phyloP scores from a whole-genome alignment of 208 protist genomes.

The Crithidia expoeki region DNA sequence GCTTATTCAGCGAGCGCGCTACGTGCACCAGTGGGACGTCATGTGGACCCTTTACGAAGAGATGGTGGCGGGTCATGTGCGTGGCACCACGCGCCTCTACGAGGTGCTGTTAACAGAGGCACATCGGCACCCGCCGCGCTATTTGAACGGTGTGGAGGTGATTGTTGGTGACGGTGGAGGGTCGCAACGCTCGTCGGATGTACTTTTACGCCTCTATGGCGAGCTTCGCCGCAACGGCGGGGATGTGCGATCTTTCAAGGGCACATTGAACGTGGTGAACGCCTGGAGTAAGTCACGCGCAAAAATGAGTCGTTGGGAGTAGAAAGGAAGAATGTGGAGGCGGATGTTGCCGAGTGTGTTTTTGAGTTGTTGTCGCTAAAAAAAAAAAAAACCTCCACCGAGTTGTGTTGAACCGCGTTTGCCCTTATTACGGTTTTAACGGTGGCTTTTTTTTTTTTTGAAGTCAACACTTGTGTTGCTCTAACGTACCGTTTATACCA shows the following conservation, averaged over 20 bases:
- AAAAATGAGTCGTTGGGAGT: conserved; percentile 20
- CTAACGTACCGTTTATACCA: no score
- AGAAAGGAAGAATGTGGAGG: not conserved
- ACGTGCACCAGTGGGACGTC: conserved; percentile 66
- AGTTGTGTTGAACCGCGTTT: no score
- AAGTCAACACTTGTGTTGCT: no score
- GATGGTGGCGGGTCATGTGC: conserved; percentile 42
- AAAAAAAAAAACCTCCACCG: no score
- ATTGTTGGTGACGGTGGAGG: not conserved
- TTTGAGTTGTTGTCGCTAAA: not conserved
- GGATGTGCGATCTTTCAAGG: conserved; percentile 56
- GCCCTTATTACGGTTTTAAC: no score
- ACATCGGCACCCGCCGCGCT: conserved; percentile 41
- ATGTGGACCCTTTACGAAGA: conserved; percentile 80
- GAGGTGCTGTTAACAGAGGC: conserved; percentile 59
- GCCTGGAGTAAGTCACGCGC: conserved; percentile 69
- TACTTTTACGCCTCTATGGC: conserved; percentile 65
- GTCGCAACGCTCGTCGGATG: conserved; percentile 28
- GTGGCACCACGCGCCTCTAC: conserved; percentile 64
- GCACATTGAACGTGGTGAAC: conserved; percentile 68
- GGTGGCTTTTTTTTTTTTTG: no score
- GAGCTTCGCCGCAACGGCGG: conserved; percentile 58
- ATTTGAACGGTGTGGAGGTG: conserved; percentile 3
- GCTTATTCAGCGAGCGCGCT: conserved; percentile 57
- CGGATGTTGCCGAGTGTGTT: not conserved